Percentiles rank a stretch among this genome's conserved stretches.
These are phyloP conservation scores for Pichia sp. DNA, from an alignment of 1,139 yeast genomes.

Conservation along the genomic window DNA sequence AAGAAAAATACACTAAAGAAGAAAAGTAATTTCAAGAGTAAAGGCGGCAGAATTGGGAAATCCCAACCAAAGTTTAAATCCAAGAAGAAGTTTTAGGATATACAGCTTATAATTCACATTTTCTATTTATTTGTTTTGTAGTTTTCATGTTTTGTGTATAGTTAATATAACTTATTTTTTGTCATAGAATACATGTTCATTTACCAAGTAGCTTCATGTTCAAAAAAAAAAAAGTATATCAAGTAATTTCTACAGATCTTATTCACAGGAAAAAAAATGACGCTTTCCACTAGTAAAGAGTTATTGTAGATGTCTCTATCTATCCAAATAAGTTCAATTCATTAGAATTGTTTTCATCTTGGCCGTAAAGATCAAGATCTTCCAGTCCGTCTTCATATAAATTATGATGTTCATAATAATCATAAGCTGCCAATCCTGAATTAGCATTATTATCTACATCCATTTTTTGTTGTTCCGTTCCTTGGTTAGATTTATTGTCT, in stretches of 20 bases:
- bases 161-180: neutral
- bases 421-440: conserved; percentile 18
- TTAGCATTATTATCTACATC: conserved; percentile 4
- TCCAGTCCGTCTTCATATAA: conserved; percentile 12
- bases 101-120: neutral
- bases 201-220: too few species aligned
- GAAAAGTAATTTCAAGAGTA: conserved; percentile 6
- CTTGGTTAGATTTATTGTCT: neutral
- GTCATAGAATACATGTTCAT: too few species aligned
- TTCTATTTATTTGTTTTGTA: neutral
- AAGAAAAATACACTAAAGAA: conserved; percentile 3
- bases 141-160: neutral
- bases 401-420: conserved; percentile 23
- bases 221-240: too few species aligned
- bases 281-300: neutral
- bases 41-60: conserved; percentile 26
- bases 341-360: conserved; percentile 11
- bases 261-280: too few species aligned
- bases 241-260: neutral
- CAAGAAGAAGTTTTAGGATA: conserved; percentile 44
- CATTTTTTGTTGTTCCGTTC: neutral
- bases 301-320: neutral
- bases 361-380: conserved; percentile 19
- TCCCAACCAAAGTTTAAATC: conserved; percentile 47
- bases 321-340: conserved; percentile 19